These are phyloP conservation scores for Ceratobasidium sp. DNA, from an alignment of 1,284 basidiomycete species.

Conservation along the genomic window DNA sequence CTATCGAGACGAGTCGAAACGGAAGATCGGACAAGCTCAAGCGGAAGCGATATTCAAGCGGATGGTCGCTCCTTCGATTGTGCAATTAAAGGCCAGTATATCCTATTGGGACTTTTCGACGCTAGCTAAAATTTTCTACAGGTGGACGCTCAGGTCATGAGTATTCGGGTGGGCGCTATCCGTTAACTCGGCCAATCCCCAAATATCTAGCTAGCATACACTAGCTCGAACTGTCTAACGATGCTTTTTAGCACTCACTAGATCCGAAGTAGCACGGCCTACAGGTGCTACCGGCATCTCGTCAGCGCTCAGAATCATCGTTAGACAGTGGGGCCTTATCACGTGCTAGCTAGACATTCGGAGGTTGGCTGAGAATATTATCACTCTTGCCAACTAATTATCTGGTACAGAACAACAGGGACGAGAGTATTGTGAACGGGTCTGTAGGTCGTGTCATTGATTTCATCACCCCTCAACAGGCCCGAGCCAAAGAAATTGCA, in stretches of 20 bases:
- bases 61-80: constrained; percentile 45
- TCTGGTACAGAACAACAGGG: not conserved
- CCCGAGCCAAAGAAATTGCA: not conserved
- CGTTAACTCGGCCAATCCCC: too few relatives aligned
- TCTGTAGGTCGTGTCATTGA: constrained; percentile 37
- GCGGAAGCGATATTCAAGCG: constrained; percentile 47
- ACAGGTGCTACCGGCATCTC: too few relatives aligned
- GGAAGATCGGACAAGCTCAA: constrained; percentile 42
- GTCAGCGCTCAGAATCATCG: too few relatives aligned
- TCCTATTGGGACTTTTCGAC: not conserved
- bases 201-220: too few relatives aligned
- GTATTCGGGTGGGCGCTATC: constrained; percentile 36
- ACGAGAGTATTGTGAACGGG: constrained; percentile 39
- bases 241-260: too few relatives aligned
- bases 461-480: constrained; percentile 26
- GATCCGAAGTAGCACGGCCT: too few relatives aligned
- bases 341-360: too few relatives aligned
- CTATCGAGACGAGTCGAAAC: constrained; percentile 44
- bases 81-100: constrained; percentile 9
- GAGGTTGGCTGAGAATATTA: too few relatives aligned
- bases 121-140: not conserved
- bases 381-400: not conserved
- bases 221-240: too few relatives aligned
- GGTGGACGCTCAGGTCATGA: constrained; percentile 42
- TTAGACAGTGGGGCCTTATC: too few relatives aligned